phyloP scores from a whole-genome alignment of 2,329 filamentous ascomycete genomes.

The Penicillium concentricum region DNA sequence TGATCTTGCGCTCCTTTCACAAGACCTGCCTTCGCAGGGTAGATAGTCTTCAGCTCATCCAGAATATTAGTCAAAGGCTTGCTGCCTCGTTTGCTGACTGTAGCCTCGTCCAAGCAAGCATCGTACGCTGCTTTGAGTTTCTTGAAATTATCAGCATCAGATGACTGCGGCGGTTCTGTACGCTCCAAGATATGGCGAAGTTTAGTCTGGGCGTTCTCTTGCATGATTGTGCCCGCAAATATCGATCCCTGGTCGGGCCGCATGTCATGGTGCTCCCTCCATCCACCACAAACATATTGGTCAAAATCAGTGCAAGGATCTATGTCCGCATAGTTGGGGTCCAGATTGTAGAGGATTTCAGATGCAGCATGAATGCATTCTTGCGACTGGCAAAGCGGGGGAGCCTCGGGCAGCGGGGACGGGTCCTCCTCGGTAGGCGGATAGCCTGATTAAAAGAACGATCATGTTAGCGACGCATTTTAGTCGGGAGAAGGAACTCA shows the following conservation, averaged over 20 bases:
- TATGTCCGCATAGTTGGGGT: slow-evolving; percentile 60
- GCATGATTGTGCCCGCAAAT: slow-evolving; percentile 62
- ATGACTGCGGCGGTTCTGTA: slow-evolving; percentile 37
- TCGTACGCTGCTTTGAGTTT: slow-evolving; percentile 65
- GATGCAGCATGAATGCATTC: slow-evolving; percentile 64
- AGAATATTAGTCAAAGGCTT: slow-evolving; percentile 59
- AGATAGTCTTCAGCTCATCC: slow-evolving; percentile 50
- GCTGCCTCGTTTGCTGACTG: slow-evolving; percentile 56
- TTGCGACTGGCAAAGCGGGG: slow-evolving; percentile 54
- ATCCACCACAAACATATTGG: slow-evolving; percentile 66
- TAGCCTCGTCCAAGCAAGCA: slow-evolving; percentile 63
- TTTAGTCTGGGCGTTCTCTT: slow-evolving; percentile 57
- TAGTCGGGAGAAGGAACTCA: neutral
- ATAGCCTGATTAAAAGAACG: neutral
- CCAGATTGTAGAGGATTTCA: slow-evolving; percentile 61
- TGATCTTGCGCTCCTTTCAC: slow-evolving; percentile 22
- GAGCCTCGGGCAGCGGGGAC: slow-evolving; percentile 16
- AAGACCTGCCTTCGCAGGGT: slow-evolving; percentile 37
- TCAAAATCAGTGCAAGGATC: slow-evolving; percentile 71
- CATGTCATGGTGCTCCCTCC: slow-evolving; percentile 63
- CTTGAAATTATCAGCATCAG: slow-evolving; percentile 55
- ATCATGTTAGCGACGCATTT: neutral
- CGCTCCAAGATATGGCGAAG: slow-evolving; percentile 65
- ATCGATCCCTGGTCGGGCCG: slow-evolving; percentile 62
- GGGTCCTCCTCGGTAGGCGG: slow-evolving; percentile 7